A percentile compares a stretch with the other conserved stretches of the same genome.
phyloP scores from a whole-genome alignment of 495 filamentous ascomycete species.

The Penicillium daleae region DNA sequence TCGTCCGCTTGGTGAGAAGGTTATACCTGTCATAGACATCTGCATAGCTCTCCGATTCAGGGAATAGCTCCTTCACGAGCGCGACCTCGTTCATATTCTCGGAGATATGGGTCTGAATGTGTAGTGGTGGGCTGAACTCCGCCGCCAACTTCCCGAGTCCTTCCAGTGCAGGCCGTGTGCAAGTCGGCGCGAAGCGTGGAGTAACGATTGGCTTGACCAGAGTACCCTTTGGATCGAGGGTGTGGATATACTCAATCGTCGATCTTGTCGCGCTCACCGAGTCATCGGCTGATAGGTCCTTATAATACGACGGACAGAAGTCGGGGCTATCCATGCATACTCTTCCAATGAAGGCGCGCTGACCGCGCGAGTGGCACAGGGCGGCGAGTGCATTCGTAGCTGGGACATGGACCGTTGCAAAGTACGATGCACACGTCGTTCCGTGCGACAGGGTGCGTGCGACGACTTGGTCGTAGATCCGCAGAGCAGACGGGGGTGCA shows the following conservation, averaged over 20 bases:
- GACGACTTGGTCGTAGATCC: slow-evolving; percentile 75
- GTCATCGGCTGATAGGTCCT: slow-evolving; percentile 62
- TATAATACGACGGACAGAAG: slow-evolving; percentile 73
- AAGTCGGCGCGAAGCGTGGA: slow-evolving; percentile 85
- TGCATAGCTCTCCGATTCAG: slow-evolving; percentile 64
- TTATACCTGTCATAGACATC: slow-evolving; percentile 75
- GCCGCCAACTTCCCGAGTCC: slow-evolving; percentile 65
- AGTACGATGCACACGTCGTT: slow-evolving; percentile 90
- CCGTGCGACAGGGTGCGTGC: slow-evolving; percentile 81
- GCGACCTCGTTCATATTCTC: slow-evolving; percentile 77
- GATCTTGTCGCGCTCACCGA: slow-evolving; percentile 60
- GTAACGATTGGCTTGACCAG: slow-evolving; percentile 83
- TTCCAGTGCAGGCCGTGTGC: slow-evolving; percentile 60
- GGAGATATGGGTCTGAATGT: slow-evolving; percentile 88
- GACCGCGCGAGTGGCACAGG: slow-evolving; percentile 73
- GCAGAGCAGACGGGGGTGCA: slow-evolving; percentile 49
- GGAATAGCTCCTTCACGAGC: slow-evolving; percentile 74
- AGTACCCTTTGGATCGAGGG: slow-evolving; percentile 62
- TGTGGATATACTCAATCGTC: slow-evolving; percentile 67
- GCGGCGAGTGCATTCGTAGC: slow-evolving; percentile 87
- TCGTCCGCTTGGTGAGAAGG: slow-evolving; percentile 71
- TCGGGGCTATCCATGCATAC: slow-evolving; percentile 81
- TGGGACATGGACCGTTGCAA: slow-evolving; percentile 80
- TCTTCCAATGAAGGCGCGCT: slow-evolving; percentile 87
- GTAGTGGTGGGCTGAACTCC: slow-evolving; percentile 57